phyloP scores from a whole-genome alignment of 2,329 filamentous ascomycete species.

The Sporothrix brunneoviolacea region DNA sequence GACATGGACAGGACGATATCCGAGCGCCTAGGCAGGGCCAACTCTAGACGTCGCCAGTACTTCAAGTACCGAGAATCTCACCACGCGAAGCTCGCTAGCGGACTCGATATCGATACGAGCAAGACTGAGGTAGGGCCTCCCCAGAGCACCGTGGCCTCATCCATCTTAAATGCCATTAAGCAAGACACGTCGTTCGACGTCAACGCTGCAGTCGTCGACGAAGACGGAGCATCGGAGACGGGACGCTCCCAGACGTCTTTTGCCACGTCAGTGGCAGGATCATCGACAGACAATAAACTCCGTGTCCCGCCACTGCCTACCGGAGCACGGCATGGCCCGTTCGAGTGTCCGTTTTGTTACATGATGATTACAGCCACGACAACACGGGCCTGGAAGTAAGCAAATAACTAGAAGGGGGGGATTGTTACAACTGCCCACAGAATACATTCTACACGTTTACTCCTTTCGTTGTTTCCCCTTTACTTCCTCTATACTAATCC shows the following conservation, averaged over 20 bases:
- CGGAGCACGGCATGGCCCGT: conserved; percentile 22
- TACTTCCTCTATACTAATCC: not conserved
- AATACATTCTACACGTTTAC: too few relatives aligned
- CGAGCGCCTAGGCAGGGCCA: conserved; percentile 25
- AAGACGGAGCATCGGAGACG: conserved; percentile 20
- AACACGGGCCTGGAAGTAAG: conserved; percentile 25
- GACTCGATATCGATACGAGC: conserved; percentile 17
- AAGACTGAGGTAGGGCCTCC: conserved; percentile 4
- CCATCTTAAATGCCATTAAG: conserved; percentile 17
- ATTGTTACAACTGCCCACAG: too few relatives aligned
- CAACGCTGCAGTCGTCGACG: conserved; percentile 3
- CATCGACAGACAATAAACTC: conserved; percentile 11
- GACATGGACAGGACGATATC: conserved; percentile 18
- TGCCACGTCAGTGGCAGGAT: conserved; percentile 21
- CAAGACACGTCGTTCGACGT: conserved; percentile 3
- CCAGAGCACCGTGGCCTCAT: conserved; percentile 20
- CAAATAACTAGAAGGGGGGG: not conserved
- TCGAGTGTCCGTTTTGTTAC: conserved; percentile 34
- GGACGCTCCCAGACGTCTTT: conserved; percentile 25
- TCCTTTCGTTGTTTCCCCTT: too few relatives aligned
- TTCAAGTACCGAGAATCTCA: conserved; percentile 25
- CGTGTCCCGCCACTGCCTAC: conserved; percentile 21
- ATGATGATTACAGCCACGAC: conserved; percentile 25
- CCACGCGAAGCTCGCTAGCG: conserved; percentile 23
- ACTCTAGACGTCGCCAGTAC: conserved; percentile 26